Conservation (phyloP, 768 basidiomycete species). For the Lactarius akahatsu region DNA sequence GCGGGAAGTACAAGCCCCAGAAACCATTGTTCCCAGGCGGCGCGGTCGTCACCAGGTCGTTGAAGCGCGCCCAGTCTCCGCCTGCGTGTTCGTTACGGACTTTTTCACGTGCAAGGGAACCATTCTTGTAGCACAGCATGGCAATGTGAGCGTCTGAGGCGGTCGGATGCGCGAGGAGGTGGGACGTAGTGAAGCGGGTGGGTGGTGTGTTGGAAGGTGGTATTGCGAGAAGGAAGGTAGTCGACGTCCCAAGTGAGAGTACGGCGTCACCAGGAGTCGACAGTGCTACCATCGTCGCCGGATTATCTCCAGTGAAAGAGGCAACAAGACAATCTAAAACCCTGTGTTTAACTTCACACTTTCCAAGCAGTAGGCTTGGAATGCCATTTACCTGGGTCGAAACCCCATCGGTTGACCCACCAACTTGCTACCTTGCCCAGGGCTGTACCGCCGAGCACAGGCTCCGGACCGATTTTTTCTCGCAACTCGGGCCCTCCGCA, state of each 20-base stretch:
- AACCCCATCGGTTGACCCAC: constrained; percentile 77
- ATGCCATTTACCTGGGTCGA: constrained; percentile 51
- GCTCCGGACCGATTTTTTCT: constrained; percentile 71
- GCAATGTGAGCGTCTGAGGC: constrained; percentile 64
- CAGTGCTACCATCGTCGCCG: constrained; percentile 74
- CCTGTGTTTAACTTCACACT: neutral
- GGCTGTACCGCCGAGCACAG: constrained; percentile 65
- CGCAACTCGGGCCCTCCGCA: constrained; percentile 69
- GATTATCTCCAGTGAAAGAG: constrained; percentile 89
- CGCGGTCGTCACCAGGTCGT: constrained; percentile 55
- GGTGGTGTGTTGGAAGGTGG: constrained; percentile 64
- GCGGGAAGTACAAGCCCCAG: constrained; percentile 76
- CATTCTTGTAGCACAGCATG: constrained; percentile 93
- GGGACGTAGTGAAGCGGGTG: constrained; percentile 70
- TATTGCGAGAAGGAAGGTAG: constrained; percentile 78
- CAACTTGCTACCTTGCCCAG: constrained; percentile 66
- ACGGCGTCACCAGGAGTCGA: constrained; percentile 79
- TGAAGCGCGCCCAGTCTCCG: constrained; percentile 67
- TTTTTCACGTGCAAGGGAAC: constrained; percentile 76
- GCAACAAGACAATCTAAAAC: constrained; percentile 68
- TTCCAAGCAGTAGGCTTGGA: neutral
- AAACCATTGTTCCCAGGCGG: constrained; percentile 58
- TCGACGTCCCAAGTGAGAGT: constrained; percentile 85
- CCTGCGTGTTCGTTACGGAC: constrained; percentile 65
- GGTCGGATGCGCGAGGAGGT: constrained; percentile 71